phyloP scores from a whole-genome alignment of 1,284 basidiomycete genomes.

The Malassezia sp. region DNA sequence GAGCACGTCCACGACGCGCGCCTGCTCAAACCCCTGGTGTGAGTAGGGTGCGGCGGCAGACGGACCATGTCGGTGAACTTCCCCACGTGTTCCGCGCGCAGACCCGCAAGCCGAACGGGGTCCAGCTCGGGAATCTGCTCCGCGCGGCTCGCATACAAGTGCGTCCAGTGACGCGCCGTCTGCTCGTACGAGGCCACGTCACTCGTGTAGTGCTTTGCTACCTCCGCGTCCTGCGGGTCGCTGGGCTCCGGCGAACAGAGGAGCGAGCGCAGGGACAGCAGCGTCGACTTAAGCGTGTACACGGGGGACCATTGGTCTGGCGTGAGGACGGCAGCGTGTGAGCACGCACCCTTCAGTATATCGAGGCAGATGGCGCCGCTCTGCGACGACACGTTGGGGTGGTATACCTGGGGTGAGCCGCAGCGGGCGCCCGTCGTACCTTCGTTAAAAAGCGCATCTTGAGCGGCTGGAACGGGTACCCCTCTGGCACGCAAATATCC shows the following conservation, averaged over 20 bases:
- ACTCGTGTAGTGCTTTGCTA: constrained; percentile 83
- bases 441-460: constrained; percentile 66
- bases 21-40: constrained; percentile 55
- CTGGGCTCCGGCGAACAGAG: constrained; percentile 93
- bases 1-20: constrained; percentile 76
- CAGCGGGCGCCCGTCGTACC: constrained; percentile 71
- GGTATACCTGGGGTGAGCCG: constrained; percentile 63
- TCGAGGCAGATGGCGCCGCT: constrained; percentile 79
- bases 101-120: constrained; percentile 49
- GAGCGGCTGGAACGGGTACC: constrained; percentile 87
- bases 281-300: constrained; percentile 79
- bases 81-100: constrained; percentile 49
- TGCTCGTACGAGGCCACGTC: constrained; percentile 76
- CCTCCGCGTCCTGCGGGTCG: constrained; percentile 92
- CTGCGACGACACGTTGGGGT: constrained; percentile 89
- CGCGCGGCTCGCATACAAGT: constrained; percentile 33
- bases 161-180: constrained; percentile 77
- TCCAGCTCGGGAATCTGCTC: constrained; percentile 46
- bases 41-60: not conserved
- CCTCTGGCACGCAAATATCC: constrained; percentile 88
- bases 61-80: constrained; percentile 48
- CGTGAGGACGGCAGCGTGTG: not conserved
- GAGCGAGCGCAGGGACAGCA: constrained; percentile 87
- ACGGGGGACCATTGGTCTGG: constrained; percentile 47
- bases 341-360: constrained; percentile 74